Evolutionary conservation across 805 yeast species (phyloP).

Genomic region (Metschnikowia santaceciliae): DNA sequence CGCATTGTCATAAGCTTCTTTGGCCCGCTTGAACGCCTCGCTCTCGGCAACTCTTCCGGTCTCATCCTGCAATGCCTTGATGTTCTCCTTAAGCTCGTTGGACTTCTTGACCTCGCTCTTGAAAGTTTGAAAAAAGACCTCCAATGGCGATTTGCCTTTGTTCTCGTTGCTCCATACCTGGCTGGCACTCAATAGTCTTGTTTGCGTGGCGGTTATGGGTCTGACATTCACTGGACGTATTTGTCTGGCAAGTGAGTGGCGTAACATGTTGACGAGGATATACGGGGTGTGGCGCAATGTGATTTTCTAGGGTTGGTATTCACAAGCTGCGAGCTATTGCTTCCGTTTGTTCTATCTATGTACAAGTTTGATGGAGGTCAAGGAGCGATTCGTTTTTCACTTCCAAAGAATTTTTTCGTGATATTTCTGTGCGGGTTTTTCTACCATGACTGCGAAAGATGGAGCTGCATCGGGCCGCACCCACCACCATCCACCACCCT

Average conservation of each 20-base stretch:
- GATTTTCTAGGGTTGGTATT: not conserved
- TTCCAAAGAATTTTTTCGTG: constrained; percentile 1
- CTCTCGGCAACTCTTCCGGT: constrained; percentile 92
- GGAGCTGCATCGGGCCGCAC: constrained; percentile 3
- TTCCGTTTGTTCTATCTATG: constrained; percentile 3
- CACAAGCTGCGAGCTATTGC: not conserved
- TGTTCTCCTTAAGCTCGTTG: constrained; percentile 83
- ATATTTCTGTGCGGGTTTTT: constrained; percentile 2
- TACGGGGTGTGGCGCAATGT: not conserved
- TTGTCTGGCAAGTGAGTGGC: constrained; percentile 14
- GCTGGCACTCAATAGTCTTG: constrained; percentile 12
- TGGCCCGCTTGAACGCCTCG: constrained; percentile 88
- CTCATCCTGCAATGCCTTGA: constrained; percentile 92
- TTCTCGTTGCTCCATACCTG: constrained; percentile 11
- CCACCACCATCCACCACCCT: not conserved
- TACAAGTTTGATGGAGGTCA: constrained; percentile 4
- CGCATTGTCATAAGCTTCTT: constrained; percentile 86
- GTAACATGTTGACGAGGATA: constrained; percentile 10
- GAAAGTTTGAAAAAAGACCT: constrained; percentile 91
- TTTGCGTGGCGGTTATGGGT: not conserved
- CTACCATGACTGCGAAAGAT: constrained; percentile 1
- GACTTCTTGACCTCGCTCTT: constrained; percentile 87
- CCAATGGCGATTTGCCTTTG: constrained; percentile 63
- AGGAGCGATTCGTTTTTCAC: not conserved
- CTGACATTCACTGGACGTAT: constrained; percentile 6